Evolutionary conservation across 176 grass and related monocot species (phyloP), one percentile per base, ranked within the genome.

Genomic region (Oryza meyeriana): DNA sequence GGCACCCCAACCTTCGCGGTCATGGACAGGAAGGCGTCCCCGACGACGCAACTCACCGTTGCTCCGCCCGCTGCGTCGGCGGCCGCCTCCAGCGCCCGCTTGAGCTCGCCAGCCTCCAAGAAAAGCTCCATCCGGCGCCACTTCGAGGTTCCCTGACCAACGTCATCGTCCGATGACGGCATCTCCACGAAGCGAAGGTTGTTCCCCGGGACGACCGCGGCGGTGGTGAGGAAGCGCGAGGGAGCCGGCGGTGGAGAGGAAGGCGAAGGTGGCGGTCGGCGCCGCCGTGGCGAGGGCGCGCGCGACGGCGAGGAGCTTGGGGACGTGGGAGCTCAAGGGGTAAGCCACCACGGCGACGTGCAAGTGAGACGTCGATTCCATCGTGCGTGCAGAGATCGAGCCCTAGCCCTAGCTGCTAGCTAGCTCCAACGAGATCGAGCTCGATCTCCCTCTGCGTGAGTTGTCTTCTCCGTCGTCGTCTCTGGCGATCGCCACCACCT

Each of bases 331-430:
- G 35, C 31, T 77, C 75, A 87, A 90, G 39, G 88, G 84, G 69
- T 86, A 83, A 27, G 84, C 48, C 17, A 83, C 61, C 28, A 90
- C n/a, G 9, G 61, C 84, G 5, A 83, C 75, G 75, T 90, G 80
- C 25, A 36, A 4, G 3, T 0, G 5, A 2, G 5, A 40, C 9
- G 39, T 40, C 39, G 39, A 40, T 1, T 5, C 6, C 39, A 40
- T 40, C 39, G 9, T 40, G 39, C 4, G 6, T 1, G 7, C 39
- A 40, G 39, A 4, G 3, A 33, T 2, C 4, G 32, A 33, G 32
- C 32, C 32, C 4, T 33, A 33, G 4, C 32, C 32, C 4, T 33
- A n/a, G n/a, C n/a, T n/a, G n/a, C n/a, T n/a, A n/a, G n/a, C n/a
- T n/a, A n/a, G n/a, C n/a, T n/a, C n/a, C n/a, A n/a, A n/a, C n/a